Evolutionary conservation across 1,284 basidiomycete genomes (phyloP), one percentile per base, ranked within the genome.

Genomic region (Coniferiporia weirii): DNA sequence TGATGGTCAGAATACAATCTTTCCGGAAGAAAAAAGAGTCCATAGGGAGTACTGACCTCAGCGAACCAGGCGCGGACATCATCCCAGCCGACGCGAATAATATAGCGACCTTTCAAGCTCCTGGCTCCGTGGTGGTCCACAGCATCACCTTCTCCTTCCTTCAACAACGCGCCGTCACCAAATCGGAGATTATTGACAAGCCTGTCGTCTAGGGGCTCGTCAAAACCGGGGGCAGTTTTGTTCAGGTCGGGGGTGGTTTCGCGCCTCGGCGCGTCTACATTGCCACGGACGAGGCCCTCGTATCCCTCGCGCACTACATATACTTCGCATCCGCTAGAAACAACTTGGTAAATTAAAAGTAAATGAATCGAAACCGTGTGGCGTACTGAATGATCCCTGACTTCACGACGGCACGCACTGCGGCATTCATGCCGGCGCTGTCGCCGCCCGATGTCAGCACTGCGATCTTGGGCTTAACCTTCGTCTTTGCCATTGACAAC

Each of bases 251-350:
- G 61, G 44, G 57, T 59, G 44, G 48, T 52, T 35, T 19, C 36
- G 56, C 54, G 40, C 52, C 54, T 62, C 52, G 56, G 48, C 61
- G 79, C 66, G 19, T 79, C 79, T 1, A 71, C 66, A 66, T 91
- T 91, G 13, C 89, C 88, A 54, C 85, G 80, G 10, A 91, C 88
- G 57, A 99, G 87, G 48, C 96, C 96, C 72, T 98, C 95, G 79
- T 97, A 99, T 46, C 96, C 96, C 76, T 99, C 97, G 46, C 96
- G 89, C 60, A 97, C 91, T 64, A 97, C 87, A 80, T 86, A 97
- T 12, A 91, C 86, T 70, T 97, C 90, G 72, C 93, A 97, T 47
- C 93, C 94, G 73, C 94, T 94, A 69, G 40, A 49, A 15, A 38
- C 56, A 34, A 61, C 51, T 19, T 15, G 15, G 38, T 12, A 40